Evolutionary conservation across 2,329 filamentous ascomycete genomes (phyloP).

Genomic region (Cercospora canescens): DNA sequence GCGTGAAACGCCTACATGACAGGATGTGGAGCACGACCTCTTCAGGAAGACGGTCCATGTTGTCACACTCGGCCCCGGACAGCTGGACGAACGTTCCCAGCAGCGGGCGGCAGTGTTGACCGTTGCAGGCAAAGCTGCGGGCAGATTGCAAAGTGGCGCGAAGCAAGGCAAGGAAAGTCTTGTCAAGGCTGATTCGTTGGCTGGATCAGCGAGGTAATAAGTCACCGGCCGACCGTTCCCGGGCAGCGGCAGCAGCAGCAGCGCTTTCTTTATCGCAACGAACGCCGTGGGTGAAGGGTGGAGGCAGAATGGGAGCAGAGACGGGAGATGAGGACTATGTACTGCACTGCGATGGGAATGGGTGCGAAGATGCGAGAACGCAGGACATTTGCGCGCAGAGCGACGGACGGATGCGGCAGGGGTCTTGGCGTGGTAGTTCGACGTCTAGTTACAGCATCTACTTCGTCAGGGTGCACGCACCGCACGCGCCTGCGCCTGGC

Average conservation of each 20-base stretch:
- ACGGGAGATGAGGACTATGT: neutral
- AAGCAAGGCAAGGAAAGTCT: constrained; percentile 11
- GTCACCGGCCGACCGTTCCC: neutral
- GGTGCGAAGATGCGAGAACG: neutral
- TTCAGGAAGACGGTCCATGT: constrained; percentile 33
- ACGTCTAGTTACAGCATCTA: neutral
- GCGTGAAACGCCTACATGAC: constrained; percentile 37
- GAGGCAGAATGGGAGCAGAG: no score
- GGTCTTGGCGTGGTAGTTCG: no score
- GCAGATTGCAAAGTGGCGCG: constrained; percentile 3
- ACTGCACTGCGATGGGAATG: neutral
- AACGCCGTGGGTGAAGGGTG: no score
- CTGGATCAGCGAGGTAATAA: neutral
- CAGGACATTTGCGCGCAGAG: no score
- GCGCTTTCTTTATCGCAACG: neutral
- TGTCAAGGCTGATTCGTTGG: constrained; percentile 1
- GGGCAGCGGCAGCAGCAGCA: neutral
- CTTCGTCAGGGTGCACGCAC: neutral
- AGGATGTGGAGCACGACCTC: constrained; percentile 48
- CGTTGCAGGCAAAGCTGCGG: constrained; percentile 1
- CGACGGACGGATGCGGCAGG: no score
- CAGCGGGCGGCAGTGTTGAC: neutral
- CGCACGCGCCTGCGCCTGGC: neutral
- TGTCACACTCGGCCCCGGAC: constrained; percentile 1
- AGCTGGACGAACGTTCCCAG: constrained; percentile 4